Evolutionary conservation across 495 filamentous ascomycete genomes (phyloP).

Genomic region (Penicillium alfredii): DNA sequence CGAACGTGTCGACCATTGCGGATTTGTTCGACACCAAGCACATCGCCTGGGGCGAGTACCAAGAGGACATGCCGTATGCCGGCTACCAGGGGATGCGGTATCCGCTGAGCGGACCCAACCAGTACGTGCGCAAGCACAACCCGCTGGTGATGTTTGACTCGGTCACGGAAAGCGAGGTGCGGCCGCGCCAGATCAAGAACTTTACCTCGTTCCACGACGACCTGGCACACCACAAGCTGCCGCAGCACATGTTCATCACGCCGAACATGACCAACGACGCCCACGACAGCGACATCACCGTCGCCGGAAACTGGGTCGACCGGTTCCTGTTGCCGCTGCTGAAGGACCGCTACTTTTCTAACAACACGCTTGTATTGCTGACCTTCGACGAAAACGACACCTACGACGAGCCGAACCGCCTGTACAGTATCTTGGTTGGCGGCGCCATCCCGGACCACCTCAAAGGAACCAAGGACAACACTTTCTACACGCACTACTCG

Average conservation of each 20-base stretch:
- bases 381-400: slow-evolving; percentile 63
- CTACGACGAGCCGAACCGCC: slow-evolving; percentile 49
- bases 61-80: slow-evolving; percentile 63
- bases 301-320: slow-evolving; percentile 52
- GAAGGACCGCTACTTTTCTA: slow-evolving; percentile 57
- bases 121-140: slow-evolving; percentile 79
- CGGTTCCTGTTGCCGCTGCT: slow-evolving; percentile 58
- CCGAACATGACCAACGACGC: slow-evolving; percentile 74
- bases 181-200: slow-evolving; percentile 61
- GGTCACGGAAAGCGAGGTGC: slow-evolving; percentile 47
- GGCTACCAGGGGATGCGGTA: slow-evolving; percentile 58
- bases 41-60: slow-evolving; percentile 65
- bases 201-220: slow-evolving; percentile 58
- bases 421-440: slow-evolving; percentile 60
- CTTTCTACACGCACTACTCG: slow-evolving; percentile 70
- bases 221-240: slow-evolving; percentile 49
- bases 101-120: slow-evolving; percentile 43
- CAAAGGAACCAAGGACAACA: slow-evolving; percentile 55
- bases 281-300: slow-evolving; percentile 61
- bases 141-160: slow-evolving; percentile 56
- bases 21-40: slow-evolving; percentile 64
- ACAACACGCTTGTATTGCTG: slow-evolving; percentile 60
- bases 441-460: slow-evolving; percentile 53
- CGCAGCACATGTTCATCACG: slow-evolving; percentile 70
- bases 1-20: slow-evolving; percentile 61